A percentile compares a stretch with the other conserved stretches of the same genome.
Evolutionary conservation across 192 early-diverging fungal species (phyloP).

Genomic region (Lobulomyces angularis): DNA sequence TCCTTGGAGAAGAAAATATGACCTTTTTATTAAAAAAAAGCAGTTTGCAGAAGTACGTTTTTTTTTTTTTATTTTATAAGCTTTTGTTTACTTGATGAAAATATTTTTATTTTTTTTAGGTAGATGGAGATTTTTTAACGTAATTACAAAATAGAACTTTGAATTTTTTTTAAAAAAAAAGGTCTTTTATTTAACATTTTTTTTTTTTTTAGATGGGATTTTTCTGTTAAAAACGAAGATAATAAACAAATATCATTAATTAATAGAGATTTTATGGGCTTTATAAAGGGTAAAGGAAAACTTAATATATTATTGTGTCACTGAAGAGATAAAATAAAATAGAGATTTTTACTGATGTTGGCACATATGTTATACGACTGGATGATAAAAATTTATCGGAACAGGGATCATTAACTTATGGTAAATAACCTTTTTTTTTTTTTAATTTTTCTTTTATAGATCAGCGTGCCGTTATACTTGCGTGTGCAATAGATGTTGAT

Average conservation of each 20-base stretch:
- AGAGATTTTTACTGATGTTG: slow-evolving; percentile 74
- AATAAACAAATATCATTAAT: slow-evolving; percentile 44
- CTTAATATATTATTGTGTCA: not conserved
- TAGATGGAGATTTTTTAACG: too few relatives aligned
- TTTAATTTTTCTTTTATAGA: too few relatives aligned
- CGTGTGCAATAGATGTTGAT: slow-evolving; percentile 73
- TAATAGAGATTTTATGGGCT: slow-evolving; percentile 69
- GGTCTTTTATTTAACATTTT: too few relatives aligned
- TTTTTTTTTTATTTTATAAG: not conserved
- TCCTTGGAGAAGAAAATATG: slow-evolving; percentile 63
- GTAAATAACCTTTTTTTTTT: too few relatives aligned
- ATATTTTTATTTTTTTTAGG: slow-evolving; percentile 48
- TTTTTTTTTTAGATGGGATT: slow-evolving; percentile 75
- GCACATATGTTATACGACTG: slow-evolving; percentile 68
- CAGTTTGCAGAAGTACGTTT: slow-evolving; percentile 23
- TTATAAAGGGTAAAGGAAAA: slow-evolving; percentile 47
- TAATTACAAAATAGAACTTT: too few relatives aligned
- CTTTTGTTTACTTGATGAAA: slow-evolving; percentile 8
- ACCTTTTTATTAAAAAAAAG: slow-evolving; percentile 57
- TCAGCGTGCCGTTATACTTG: slow-evolving; percentile 67
- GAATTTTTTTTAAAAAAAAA: too few relatives aligned
- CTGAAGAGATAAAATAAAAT: not conserved
- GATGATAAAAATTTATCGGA: slow-evolving; percentile 38
- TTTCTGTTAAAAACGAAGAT: slow-evolving; percentile 48
- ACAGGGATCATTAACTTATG: too few relatives aligned